Conservation (phyloP, 2,329 filamentous ascomycete species). For the Sclerotiophoma versabilis region DNA sequence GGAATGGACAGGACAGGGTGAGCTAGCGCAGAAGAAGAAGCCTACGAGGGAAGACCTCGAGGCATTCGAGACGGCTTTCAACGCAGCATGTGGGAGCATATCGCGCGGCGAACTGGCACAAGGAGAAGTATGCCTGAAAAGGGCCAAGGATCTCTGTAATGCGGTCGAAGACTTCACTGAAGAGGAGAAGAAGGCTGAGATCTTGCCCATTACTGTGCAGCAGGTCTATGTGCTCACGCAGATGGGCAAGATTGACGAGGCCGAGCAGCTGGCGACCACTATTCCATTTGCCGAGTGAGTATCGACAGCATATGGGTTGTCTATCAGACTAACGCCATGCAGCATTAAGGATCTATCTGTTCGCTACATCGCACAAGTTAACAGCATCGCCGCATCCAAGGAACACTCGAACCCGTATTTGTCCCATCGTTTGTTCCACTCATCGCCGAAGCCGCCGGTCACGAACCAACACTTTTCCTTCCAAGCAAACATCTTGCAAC, state of each 20-base stretch:
- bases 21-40: slow-evolving; percentile 62
- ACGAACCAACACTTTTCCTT: slow-evolving; percentile 75
- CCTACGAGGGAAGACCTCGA: slow-evolving; percentile 69
- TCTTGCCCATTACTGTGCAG: slow-evolving; percentile 78
- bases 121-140: slow-evolving; percentile 71
- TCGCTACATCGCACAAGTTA: slow-evolving; percentile 71
- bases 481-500: slow-evolving; percentile 67
- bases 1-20: slow-evolving; percentile 69
- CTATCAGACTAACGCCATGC: slow-evolving; percentile 19
- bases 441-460: slow-evolving; percentile 59
- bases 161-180: slow-evolving; percentile 74
- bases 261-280: slow-evolving; percentile 67
- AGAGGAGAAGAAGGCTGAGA: slow-evolving; percentile 76
- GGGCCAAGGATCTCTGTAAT: slow-evolving; percentile 74
- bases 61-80: slow-evolving; percentile 83
- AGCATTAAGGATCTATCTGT: slow-evolving; percentile 74
- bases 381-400: slow-evolving; percentile 60
- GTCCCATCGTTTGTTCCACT: slow-evolving; percentile 67
- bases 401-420: slow-evolving; percentile 70
- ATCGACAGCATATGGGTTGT: too few relatives aligned
- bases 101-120: slow-evolving; percentile 71
- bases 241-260: slow-evolving; percentile 71
- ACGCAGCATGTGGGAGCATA: slow-evolving; percentile 76
- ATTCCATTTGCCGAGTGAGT: slow-evolving; percentile 68
- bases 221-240: slow-evolving; percentile 75